Conservation (phyloP, 164 flowering plant species). For the Kalanchoe fedtschenkoi region DNA sequence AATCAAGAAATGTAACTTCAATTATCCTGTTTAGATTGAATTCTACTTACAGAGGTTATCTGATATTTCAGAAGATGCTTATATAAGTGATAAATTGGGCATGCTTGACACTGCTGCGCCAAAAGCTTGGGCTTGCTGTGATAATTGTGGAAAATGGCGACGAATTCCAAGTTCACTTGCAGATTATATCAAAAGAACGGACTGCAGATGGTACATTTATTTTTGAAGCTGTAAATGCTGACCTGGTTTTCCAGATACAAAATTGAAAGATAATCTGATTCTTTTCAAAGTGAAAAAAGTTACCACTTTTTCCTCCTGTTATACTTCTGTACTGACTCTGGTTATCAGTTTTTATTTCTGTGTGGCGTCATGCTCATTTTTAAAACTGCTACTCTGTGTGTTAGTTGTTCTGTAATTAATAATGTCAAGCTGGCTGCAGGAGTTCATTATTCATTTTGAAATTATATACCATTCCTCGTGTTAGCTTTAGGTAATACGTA, state of each 20-base stretch:
- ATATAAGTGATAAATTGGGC: constrained; percentile 7
- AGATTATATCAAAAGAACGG: constrained; percentile 54
- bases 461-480: neutral
- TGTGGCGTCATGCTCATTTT: neutral
- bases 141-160: constrained; percentile 88
- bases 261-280: neutral
- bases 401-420: neutral
- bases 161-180: constrained; percentile 73
- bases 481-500: neutral
- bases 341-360: neutral
- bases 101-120: constrained; percentile 14
- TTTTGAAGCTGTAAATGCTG: neutral
- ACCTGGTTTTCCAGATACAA: neutral
- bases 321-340: neutral
- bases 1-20: neutral
- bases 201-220: constrained; percentile 54
- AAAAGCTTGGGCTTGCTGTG: constrained; percentile 92
- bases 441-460: neutral
- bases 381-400: neutral
- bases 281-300: neutral
- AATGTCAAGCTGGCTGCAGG: neutral
- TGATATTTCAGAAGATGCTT: neutral
- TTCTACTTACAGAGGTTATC: neutral
- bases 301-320: neutral
- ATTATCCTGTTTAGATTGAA: neutral